Evolutionary conservation across 352 stramenopile species (phyloP), one percentile per base, ranked within the genome.

Genomic region (Phytophthora idaei): DNA sequence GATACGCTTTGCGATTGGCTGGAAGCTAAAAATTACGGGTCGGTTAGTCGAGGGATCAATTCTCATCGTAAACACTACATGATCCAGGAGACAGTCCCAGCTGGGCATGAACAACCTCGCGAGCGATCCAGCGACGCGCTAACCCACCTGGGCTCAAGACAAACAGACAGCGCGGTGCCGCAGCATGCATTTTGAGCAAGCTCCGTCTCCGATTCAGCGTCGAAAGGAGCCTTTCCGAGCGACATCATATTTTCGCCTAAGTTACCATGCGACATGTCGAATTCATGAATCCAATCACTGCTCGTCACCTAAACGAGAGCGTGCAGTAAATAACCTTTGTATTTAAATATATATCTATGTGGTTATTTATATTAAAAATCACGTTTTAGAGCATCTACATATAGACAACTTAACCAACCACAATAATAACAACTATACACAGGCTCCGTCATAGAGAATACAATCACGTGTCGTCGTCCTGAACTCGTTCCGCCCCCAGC

Each of bases 251-350:
- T 29, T 10, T n/a, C 21, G n/a, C 9, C 45, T 59, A 64, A 64
- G 54, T 64, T 57, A 44, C 27, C 25, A 15, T 69, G 62, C 25
- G 62, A 69, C 62, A 69, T 60, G 46, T 44, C 28, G 17, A 21
- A 41, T 11, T 6, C 36, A 10, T 36, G 46, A 31, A 54, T 61
- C 51, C 52, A 34, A 4, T 7, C 29, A 17, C 5, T 0, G 36
- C 9, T 17, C 7, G 10, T 54, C 15, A 67, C 50, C 6, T 67
- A 55, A 46, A 15, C 41, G 31, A 56, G 8, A 48, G 1, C 4
- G 44, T 15, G 17, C 29, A 17, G 47, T 42, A n/a, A n/a, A 42
- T 11, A 42, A 42, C 36, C 36, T 42, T 2, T 42, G 2, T n/a
- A 42, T 17, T 42, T 42, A 17, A 15, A n/a, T 42, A 37, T 12